phyloP scores from a whole-genome alignment of 768 basidiomycete species.

The Xerocomellus chrysenteron region DNA sequence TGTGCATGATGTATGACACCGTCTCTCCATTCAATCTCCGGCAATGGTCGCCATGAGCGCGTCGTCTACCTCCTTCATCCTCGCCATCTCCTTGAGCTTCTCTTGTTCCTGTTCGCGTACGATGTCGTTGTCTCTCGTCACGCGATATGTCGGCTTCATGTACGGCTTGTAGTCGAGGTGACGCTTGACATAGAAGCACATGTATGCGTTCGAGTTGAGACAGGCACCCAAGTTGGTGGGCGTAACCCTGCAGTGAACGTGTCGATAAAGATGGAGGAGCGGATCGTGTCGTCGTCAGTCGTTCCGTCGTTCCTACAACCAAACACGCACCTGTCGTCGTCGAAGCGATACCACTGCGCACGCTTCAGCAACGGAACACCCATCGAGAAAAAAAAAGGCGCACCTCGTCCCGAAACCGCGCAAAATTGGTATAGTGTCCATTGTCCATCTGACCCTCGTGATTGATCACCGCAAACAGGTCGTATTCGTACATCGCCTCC shows the following conservation, averaged over 20 bases:
- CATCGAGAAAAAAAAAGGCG: slow-evolving; percentile 25
- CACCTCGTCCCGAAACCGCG: slow-evolving; percentile 82
- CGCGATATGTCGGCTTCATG: slow-evolving; percentile 65
- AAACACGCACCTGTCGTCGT: slow-evolving; percentile 81
- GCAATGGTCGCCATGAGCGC: slow-evolving; percentile 52
- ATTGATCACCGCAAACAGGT: slow-evolving; percentile 90
- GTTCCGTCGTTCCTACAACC: neutral
- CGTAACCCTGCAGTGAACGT: slow-evolving; percentile 53
- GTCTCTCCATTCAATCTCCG: slow-evolving; percentile 12
- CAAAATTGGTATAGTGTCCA: slow-evolving; percentile 91
- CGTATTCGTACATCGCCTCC: slow-evolving; percentile 78
- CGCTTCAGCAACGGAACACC: neutral
- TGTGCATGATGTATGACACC: neutral
- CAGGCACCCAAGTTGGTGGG: slow-evolving; percentile 66
- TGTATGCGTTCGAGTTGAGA: slow-evolving; percentile 77
- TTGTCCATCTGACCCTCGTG: slow-evolving; percentile 95
- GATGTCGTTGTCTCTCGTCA: slow-evolving; percentile 64
- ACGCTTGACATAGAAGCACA: slow-evolving; percentile 95
- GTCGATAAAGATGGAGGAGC: neutral
- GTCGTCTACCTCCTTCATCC: slow-evolving; percentile 63
- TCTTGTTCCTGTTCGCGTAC: slow-evolving; percentile 59
- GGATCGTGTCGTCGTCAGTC: neutral
- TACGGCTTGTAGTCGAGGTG: slow-evolving; percentile 80
- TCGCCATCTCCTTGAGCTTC: slow-evolving; percentile 50
- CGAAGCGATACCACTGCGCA: slow-evolving; percentile 85